Evolutionary conservation across 176 grass and related monocot species (phyloP), one percentile per base, ranked within the genome.

Genomic region (Thalia dealbata): DNA sequence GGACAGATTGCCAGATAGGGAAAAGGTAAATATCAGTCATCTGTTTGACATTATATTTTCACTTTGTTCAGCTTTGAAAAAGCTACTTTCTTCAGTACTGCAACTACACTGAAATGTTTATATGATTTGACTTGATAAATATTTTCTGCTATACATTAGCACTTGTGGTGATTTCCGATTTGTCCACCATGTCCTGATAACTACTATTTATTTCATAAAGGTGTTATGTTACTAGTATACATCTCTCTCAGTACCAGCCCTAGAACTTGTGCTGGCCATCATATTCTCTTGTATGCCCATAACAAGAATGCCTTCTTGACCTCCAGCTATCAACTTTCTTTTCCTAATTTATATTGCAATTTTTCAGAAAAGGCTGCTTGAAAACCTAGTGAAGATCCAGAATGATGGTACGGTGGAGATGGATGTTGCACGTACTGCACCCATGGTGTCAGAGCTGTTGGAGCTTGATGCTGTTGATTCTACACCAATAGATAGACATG

Each of bases 391-490:
- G 74, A 93, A 83, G 85, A 86, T 97, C 73, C 90, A 97, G 74
- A 87, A 86, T 78, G 90, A 97, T 82, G 95, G 95, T 75, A 92
- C 87, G 45, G 73, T 97, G 42, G 83, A 97, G 74, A 83, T 97
- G 64, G 89, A 97, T 79, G 79, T 93, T 66, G 84, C 62, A 1
- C 73, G 81, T 42, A 89, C 74, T 78, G 78, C 73, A 14, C 85
- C 85, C 75, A 81, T 97, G 16, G 85, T 90, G 21, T 97, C 95
- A 58, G 87, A 97, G 73, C 83, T 97, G 26, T 82, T 91, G 61
- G 83, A 97, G 75, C 91, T 97, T 58, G 90, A 88, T 92, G 87
- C 95, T 69, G 80, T 88, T 62, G 84, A 80, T 68, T 92, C 61
- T 70, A 46, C 67, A 10, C 64, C 78, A 16, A 16, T 45, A 78